Conservation (phyloP, 768 basidiomycete species). For the Daedaleopsis sinensis region DNA sequence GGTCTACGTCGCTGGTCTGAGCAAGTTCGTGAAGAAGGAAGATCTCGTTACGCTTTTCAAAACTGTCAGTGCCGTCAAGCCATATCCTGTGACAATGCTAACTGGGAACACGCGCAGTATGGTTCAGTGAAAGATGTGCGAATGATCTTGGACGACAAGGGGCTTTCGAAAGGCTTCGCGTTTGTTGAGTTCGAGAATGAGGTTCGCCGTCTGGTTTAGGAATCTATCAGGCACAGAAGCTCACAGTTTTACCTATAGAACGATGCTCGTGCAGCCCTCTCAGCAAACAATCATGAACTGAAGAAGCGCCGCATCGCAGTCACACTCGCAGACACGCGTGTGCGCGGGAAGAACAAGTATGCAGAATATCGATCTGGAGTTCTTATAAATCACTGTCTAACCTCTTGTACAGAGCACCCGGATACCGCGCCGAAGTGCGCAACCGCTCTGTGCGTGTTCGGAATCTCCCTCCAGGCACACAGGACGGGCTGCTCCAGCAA, state of each 20-base stretch:
- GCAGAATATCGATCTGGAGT: not conserved
- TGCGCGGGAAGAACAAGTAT: constrained; percentile 30
- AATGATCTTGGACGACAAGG: constrained; percentile 71
- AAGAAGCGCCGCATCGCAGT: constrained; percentile 91
- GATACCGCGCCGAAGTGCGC: constrained; percentile 54
- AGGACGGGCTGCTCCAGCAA: constrained; percentile 94
- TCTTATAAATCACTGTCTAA: no score
- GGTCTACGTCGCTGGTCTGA: constrained; percentile 86
- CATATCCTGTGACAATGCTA: not conserved
- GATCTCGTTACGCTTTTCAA: constrained; percentile 83
- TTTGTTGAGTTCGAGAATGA: constrained; percentile 90
- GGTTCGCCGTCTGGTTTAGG: constrained; percentile 40
- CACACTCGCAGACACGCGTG: constrained; percentile 77
- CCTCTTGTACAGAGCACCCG: constrained; percentile 8
- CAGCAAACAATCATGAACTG: constrained; percentile 84
- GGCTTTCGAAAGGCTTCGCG: constrained; percentile 80
- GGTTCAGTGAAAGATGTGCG: constrained; percentile 83
- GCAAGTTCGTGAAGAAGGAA: constrained; percentile 70
- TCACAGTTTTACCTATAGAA: constrained; percentile 42
- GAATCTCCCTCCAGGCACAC: constrained; percentile 73
- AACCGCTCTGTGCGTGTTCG: constrained; percentile 77
- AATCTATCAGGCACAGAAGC: no score
- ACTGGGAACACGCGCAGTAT: constrained; percentile 51
- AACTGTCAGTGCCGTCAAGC: constrained; percentile 52
- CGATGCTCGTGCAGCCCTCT: constrained; percentile 69